These are phyloP conservation scores for Tarenaya hassleriana DNA, from an alignment of 345 rosid species.

Conservation along the genomic window DNA sequence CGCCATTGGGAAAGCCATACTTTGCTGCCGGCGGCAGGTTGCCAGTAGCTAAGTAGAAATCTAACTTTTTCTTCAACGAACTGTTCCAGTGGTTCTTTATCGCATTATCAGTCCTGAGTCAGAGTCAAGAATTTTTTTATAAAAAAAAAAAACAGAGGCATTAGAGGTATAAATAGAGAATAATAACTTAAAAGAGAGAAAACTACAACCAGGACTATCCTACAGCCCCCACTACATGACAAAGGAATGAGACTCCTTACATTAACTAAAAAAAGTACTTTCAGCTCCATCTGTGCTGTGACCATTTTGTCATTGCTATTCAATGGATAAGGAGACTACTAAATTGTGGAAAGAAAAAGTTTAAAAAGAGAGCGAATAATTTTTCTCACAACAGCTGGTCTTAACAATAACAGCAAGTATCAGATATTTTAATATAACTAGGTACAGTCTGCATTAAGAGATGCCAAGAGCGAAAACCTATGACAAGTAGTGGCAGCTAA, in stretches of 20 bases:
- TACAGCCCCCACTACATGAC: too few relatives aligned
- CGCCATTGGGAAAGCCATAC: conserved; percentile 40
- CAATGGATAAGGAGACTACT: not conserved
- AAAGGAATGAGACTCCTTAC: too few relatives aligned
- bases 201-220: too few relatives aligned
- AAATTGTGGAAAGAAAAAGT: too few relatives aligned
- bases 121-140: conserved; percentile 1
- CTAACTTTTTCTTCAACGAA: conserved; percentile 87
- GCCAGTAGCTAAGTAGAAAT: conserved; percentile 64
- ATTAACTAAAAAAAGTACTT: not conserved
- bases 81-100: conserved; percentile 99
- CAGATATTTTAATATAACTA: too few relatives aligned
- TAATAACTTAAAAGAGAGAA: not conserved
- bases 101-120: conserved; percentile 83
- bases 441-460: too few relatives aligned
- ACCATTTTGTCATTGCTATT: not conserved
- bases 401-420: too few relatives aligned
- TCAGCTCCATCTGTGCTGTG: conserved; percentile 20
- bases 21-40: conserved; percentile 56
- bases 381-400: too few relatives aligned
- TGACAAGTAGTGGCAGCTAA: too few relatives aligned
- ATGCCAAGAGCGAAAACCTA: too few relatives aligned
- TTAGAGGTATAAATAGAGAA: not conserved
- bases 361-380: too few relatives aligned
- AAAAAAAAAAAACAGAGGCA: not conserved